Evolutionary conservation across 345 rosid genomes (phyloP), one percentile per base, ranked within the genome.

Genomic region (Moricandia moricandioides): DNA sequence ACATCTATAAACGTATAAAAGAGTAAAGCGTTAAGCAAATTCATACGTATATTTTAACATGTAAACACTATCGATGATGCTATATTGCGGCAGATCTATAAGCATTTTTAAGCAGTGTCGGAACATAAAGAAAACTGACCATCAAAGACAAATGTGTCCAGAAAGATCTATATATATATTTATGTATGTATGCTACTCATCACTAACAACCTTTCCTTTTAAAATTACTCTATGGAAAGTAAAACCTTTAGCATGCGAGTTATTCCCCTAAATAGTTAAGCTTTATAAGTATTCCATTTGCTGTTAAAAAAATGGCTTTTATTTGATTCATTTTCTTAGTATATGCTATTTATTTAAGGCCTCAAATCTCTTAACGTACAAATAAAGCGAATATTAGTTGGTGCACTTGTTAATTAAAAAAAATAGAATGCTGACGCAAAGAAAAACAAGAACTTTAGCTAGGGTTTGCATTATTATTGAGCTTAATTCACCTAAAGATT

Each of bases 301-400:
- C 51, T 45, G 51, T 45, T 45, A 45, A n/a, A 13, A 45, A n/a
- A 13, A 45, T 13, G 16, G 17, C 13, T 45, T 13, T 8, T 49
- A 13, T 49, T 47, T 31, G 5, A 59, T 31, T 49, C 0, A 4
- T 16, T 60, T 30, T 71, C 37, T 61, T 17, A 14, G 35, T 45
- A 40, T 21, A 29, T 31, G 75, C 17, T 26, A 64, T 52, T 3
- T 17, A 51, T 27, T 55, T 39, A 29, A 64, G 65, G 34, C 51
- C 45, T 65, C 64, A 40, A 39, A 39, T 54, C 40, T 71, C 47
- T 65, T 45, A 11, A 29, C 58, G 34, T 37, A 31, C 39, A 37
- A 52, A 54, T 55, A 65, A 65, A 65, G 77, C 60, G 27, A 73
- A 55, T 65, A 45, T 39, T 72, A 61, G 61, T 72, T 62, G 61